A percentile compares a stretch with the other conserved stretches of the same genome.
These are phyloP conservation scores for Diaporthe sp. DNA, from an alignment of 2,329 filamentous ascomycete species.

Conservation along the genomic window DNA sequence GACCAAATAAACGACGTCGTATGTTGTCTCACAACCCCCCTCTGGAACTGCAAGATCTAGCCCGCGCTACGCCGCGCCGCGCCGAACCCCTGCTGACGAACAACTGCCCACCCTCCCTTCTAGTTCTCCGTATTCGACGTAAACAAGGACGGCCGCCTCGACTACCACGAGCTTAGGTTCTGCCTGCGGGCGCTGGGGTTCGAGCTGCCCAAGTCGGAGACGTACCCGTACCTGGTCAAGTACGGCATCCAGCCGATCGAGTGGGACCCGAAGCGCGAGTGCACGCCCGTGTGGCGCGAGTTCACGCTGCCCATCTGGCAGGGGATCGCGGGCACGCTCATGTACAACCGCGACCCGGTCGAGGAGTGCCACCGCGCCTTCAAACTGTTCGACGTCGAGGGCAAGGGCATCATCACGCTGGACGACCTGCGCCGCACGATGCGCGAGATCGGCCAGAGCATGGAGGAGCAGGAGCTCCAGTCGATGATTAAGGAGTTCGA, in stretches of 20 bases:
- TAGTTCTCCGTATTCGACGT: slow-evolving; percentile 97
- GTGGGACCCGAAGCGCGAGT: slow-evolving; percentile 67
- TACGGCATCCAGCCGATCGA: slow-evolving; percentile 80
- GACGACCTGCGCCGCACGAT: slow-evolving; percentile 91
- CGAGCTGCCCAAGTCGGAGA: slow-evolving; percentile 88
- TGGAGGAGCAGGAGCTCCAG: slow-evolving; percentile 91
- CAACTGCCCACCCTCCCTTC: slow-evolving; percentile 23
- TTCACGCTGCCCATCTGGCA: slow-evolving; percentile 82
- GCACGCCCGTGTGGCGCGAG: slow-evolving; percentile 76
- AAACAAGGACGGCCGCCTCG: slow-evolving; percentile 92
- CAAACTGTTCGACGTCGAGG: slow-evolving; percentile 90
- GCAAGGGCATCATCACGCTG: slow-evolving; percentile 91
- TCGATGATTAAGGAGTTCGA: slow-evolving; percentile 99
- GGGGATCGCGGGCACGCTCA: slow-evolving; percentile 82
- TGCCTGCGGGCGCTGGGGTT: slow-evolving; percentile 96
- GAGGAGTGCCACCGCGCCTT: slow-evolving; percentile 95
- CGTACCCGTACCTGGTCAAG: slow-evolving; percentile 83
- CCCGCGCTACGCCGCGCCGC: neutral
- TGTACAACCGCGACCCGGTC: slow-evolving; percentile 85
- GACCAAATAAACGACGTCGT: slow-evolving; percentile 96
- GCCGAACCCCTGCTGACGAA: slow-evolving; percentile 32
- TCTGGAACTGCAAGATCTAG: neutral
- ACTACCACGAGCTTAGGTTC: slow-evolving; percentile 98
- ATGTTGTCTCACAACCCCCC: slow-evolving; percentile 54
- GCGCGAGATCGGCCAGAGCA: slow-evolving; percentile 89